Conservation (phyloP, 345 rosid species). For the Angophora floribunda region DNA sequence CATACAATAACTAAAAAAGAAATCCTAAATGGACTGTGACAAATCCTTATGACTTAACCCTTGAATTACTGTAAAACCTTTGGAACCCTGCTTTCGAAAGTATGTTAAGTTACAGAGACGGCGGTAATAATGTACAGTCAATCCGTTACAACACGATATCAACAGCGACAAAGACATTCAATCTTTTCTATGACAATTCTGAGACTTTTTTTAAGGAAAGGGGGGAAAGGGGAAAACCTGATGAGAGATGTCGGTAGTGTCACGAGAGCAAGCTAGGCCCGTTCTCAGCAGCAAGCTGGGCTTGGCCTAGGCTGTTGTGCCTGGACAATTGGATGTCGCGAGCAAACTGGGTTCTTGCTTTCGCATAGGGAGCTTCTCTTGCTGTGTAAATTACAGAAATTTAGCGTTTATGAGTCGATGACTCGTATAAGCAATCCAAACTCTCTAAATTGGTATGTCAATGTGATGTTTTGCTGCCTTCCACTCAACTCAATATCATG, state of each 20-base stretch:
- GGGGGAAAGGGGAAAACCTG: not conserved
- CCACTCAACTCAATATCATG: not conserved
- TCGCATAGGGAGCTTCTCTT: constrained; percentile 96
- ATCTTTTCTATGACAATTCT: not conserved
- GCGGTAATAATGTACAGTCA: not conserved
- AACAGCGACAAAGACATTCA: not conserved
- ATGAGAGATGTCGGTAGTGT: not conserved
- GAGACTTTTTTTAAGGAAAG: not conserved
- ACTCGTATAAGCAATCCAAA: not conserved
- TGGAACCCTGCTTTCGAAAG: not conserved
- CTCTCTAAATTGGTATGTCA: not conserved
- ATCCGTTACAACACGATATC: not conserved
- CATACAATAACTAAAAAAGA: not conserved
- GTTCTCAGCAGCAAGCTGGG: constrained; percentile 71
- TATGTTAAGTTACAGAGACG: not conserved
- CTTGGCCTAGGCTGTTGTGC: constrained; percentile 50
- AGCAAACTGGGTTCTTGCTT: constrained; percentile 67
- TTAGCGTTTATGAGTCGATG: not conserved
- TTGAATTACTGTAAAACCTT: not conserved
- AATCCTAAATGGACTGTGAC: not conserved
- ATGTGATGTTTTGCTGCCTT: not conserved
- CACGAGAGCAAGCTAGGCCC: constrained; percentile 21
- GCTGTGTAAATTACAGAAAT: constrained; percentile 27
- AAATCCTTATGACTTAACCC: not conserved
- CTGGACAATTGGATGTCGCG: constrained; percentile 84